Evolutionary conservation across 495 filamentous ascomycete genomes (phyloP).

Genomic region (Tuber calosporum): DNA sequence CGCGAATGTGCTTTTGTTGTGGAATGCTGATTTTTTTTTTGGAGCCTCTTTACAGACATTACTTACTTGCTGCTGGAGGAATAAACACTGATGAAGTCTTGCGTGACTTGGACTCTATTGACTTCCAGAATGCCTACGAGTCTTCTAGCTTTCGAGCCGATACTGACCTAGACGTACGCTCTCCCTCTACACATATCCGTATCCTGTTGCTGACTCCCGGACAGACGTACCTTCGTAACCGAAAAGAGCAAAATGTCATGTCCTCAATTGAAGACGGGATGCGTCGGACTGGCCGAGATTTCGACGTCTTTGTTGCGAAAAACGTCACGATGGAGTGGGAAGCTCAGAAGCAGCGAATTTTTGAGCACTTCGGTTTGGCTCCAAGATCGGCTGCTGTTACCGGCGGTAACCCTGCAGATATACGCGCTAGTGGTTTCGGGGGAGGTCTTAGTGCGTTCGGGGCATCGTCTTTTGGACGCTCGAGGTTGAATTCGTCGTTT

Average conservation of each 20-base stretch:
- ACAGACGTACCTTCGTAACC: conserved; percentile 66
- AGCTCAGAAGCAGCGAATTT: conserved; percentile 79
- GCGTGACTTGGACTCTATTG: conserved; percentile 40
- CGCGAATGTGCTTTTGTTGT: not conserved
- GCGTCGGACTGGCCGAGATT: conserved; percentile 76
- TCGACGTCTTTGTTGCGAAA: conserved; percentile 86
- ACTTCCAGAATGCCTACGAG: conserved; percentile 39
- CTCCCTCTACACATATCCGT: not conserved
- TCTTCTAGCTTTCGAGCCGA: conserved; percentile 38
- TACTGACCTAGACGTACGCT: conserved; percentile 41
- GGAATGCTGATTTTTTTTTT: conserved; percentile 4
- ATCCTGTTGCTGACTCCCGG: conserved; percentile 11
- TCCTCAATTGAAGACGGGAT: conserved; percentile 85
- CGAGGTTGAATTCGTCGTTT: conserved; percentile 29
- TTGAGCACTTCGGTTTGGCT: conserved; percentile 89
- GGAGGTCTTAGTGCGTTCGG: conserved; percentile 49
- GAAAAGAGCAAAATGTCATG: conserved; percentile 83
- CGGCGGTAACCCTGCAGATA: conserved; percentile 44
- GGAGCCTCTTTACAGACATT: conserved; percentile 31
- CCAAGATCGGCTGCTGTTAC: conserved; percentile 48
- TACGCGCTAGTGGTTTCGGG: conserved; percentile 41
- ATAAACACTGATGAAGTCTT: conserved; percentile 41
- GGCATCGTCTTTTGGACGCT: conserved; percentile 44
- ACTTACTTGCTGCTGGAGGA: conserved; percentile 38
- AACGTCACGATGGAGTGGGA: conserved; percentile 95